These are phyloP conservation scores for Penicillium sp. DNA, from an alignment of 2,329 filamentous ascomycete species.

Conservation along the genomic window DNA sequence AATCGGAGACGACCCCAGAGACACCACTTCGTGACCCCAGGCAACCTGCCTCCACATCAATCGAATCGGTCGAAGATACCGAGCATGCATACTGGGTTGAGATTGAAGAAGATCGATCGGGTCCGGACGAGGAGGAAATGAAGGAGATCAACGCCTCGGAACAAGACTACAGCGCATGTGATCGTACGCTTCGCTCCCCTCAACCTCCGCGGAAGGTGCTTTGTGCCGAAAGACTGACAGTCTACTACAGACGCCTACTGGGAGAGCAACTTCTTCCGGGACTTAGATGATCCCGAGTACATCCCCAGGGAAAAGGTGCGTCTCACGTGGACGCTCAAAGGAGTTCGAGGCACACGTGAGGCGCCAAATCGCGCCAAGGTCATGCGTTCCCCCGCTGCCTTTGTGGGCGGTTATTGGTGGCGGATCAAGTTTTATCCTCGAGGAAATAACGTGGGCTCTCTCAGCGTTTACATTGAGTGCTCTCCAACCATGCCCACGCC, in stretches of 20 bases:
- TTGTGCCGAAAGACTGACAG: neutral
- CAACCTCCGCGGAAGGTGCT: too few relatives aligned
- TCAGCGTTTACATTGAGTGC: slow-evolving; percentile 59
- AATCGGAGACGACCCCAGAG: slow-evolving; percentile 2
- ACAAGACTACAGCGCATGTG: slow-evolving; percentile 50
- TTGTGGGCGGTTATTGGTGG: slow-evolving; percentile 57
- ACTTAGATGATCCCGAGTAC: slow-evolving; percentile 55
- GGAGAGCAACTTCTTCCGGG: slow-evolving; percentile 52
- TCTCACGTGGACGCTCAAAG: slow-evolving; percentile 54
- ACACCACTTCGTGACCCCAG: slow-evolving; percentile 15
- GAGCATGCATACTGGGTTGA: slow-evolving; percentile 48
- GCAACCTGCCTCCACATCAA: slow-evolving; percentile 9
- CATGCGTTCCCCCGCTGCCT: slow-evolving; percentile 53
- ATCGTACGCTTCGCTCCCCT: slow-evolving; percentile 36
- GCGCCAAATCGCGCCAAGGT: slow-evolving; percentile 53
- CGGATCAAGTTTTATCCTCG: slow-evolving; percentile 60
- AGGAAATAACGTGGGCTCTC: slow-evolving; percentile 53
- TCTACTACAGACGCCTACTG: slow-evolving; percentile 48
- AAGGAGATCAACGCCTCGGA: slow-evolving; percentile 49
- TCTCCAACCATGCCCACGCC: slow-evolving; percentile 43
- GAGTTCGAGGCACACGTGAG: slow-evolving; percentile 56
- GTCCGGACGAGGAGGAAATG: slow-evolving; percentile 53
- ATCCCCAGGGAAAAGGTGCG: slow-evolving; percentile 48
- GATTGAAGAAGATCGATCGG: slow-evolving; percentile 51
- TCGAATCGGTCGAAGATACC: slow-evolving; percentile 10